Evolutionary conservation across 2,329 filamentous ascomycete genomes (phyloP).

Genomic region (Tolypocladium paradoxum): DNA sequence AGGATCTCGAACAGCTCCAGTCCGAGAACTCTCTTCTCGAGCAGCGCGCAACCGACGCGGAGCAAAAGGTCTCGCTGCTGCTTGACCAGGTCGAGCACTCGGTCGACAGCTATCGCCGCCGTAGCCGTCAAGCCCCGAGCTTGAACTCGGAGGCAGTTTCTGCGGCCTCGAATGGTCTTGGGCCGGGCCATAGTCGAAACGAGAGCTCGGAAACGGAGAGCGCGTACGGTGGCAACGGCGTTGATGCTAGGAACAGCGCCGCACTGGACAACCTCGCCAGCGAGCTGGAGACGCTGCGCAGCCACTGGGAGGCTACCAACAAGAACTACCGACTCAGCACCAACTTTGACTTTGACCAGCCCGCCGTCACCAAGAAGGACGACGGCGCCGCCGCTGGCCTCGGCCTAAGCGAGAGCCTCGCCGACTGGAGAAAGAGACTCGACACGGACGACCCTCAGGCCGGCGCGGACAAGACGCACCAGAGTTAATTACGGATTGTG

Average conservation of each 20-base stretch:
- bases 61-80: slow-evolving; percentile 84
- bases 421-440: slow-evolving; percentile 70
- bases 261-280: slow-evolving; percentile 85
- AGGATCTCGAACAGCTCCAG: slow-evolving; percentile 71
- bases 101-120: slow-evolving; percentile 88
- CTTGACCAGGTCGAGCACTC: slow-evolving; percentile 90
- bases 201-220: slow-evolving; percentile 52
- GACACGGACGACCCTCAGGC: slow-evolving; percentile 38
- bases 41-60: slow-evolving; percentile 75
- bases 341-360: slow-evolving; percentile 70
- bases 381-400: slow-evolving; percentile 28
- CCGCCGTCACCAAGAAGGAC: slow-evolving; percentile 27
- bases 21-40: slow-evolving; percentile 75
- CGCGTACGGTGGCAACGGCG: slow-evolving; percentile 43
- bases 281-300: slow-evolving; percentile 82
- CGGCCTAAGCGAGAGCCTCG: slow-evolving; percentile 59
- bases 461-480: slow-evolving; percentile 17
- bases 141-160: slow-evolving; percentile 34
- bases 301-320: slow-evolving; percentile 91
- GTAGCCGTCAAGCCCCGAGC: slow-evolving; percentile 46
- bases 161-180: slow-evolving; percentile 22
- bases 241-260: slow-evolving; percentile 43
- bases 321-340: slow-evolving; percentile 89
- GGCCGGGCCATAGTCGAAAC: slow-evolving; percentile 35
- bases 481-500: slow-evolving; percentile 13